Conservation (phyloP, 495 filamentous ascomycete species). For the Penicillium pancosmium region DNA sequence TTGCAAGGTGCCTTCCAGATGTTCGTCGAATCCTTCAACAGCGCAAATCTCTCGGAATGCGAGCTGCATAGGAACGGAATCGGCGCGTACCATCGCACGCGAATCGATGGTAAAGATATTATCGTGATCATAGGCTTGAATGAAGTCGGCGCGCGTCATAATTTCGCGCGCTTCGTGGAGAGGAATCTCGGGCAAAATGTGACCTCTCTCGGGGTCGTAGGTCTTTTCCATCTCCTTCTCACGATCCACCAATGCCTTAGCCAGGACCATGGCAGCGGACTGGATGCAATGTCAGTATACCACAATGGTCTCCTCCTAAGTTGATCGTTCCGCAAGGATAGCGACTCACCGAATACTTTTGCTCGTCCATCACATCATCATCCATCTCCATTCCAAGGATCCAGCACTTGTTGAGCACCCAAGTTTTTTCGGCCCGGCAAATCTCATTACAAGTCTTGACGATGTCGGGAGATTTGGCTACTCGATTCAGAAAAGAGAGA, state of each 20-base stretch:
- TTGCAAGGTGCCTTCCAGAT: constrained; percentile 78
- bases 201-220: constrained; percentile 66
- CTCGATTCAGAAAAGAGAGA: constrained; percentile 79
- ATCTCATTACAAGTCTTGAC: constrained; percentile 77
- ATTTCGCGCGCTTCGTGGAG: constrained; percentile 85
- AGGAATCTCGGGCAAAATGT: constrained; percentile 78
- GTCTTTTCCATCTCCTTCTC: constrained; percentile 66
- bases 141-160: constrained; percentile 96
- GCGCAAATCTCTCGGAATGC: constrained; percentile 83
- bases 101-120: constrained; percentile 96
- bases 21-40: constrained; percentile 73
- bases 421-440: constrained; percentile 80
- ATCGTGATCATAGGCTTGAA: constrained; percentile 86
- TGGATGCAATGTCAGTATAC: constrained; percentile 30
- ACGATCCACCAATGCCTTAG: constrained; percentile 81
- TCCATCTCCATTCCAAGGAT: constrained; percentile 93
- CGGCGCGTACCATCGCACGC: constrained; percentile 83
- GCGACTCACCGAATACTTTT: constrained; percentile 80
- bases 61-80: constrained; percentile 93
- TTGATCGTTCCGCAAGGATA: neutral
- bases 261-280: constrained; percentile 92
- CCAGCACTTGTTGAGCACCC: constrained; percentile 95
- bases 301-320: neutral
- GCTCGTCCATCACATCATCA: constrained; percentile 98
- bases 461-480: constrained; percentile 81